Evolutionary conservation across 768 basidiomycete genomes (phyloP), one percentile per base, ranked within the genome.

Genomic region (Dioszegia aurantiaca): DNA sequence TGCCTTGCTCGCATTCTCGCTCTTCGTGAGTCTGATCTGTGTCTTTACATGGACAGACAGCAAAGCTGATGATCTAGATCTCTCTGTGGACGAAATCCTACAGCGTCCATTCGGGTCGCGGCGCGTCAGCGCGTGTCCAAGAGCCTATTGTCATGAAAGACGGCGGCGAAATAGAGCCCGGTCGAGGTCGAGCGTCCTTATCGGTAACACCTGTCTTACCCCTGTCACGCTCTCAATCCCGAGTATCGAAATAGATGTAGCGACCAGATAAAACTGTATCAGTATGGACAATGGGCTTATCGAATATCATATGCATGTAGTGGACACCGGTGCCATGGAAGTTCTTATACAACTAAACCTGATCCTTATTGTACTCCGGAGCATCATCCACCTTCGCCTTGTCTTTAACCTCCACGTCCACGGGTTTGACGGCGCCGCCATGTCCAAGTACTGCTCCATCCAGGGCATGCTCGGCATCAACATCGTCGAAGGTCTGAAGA

Each of bases 61-160:
- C 17, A 9, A 37, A 42, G 40, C 40, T 42, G 8, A 42, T 42
- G 17, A n/a, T 37, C 17, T n/a, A 53, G 51, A 56, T 66, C n/a
- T 52, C 67, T 10, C 52, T 68, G 10, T 68, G 55, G 40, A 60
- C 61, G 45, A 68, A 66, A 47, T 56, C 56, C 14, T 69, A 69
- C 36, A 65, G 64, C 41, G 41, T 68, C 42, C 39, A 59, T 3
- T 12, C 23, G 6, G 51, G 51, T 4, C 36, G 51, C 1, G 51
- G 51, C 2, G 37, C 51, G 6, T 24, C 51, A 9, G 23, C 21
- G 31, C 48, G 17, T 37, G 30, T 37, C 4, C 11, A 51, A 27
- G 33, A 12, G 3, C n/a, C 33, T 30, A 39, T 11, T 21, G 23
- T 10, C 21, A 33, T n/a, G n/a, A n/a, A n/a, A n/a, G n/a, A n/a